Evolutionary conservation across 331 rosid species (phyloP), one percentile per base, ranked within the genome.

Genomic region (Quercus phellos): DNA sequence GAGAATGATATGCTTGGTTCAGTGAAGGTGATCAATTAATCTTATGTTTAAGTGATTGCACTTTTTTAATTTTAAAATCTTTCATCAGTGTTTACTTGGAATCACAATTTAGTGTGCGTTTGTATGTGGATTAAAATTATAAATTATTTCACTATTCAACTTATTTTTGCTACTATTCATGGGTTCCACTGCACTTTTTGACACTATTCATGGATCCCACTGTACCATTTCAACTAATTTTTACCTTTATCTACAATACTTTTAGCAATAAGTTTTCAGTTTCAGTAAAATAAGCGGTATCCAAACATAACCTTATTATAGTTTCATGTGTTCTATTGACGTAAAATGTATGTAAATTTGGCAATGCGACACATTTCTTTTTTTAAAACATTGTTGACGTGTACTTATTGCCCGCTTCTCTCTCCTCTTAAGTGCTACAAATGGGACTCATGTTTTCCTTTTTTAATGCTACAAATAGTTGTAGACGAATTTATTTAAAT

Each of bases 1-100:
- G 99, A 93, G 83, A 93, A 85, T 77, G 99, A 95, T 78, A 90
- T 95, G 96, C 92, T 95, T 73, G 99, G 99, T 68, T 85, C 98
- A 42, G 97, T 95, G 60, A 95, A 95, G 99, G 99, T 95, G 75
- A 90, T 77, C 63, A 67, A 70, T 74, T 69, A 70, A 46, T 63
- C 63, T 74, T 83, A 67, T 53, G 21, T 79, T 67, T 70, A 21
- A 30, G 24, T 53, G 74, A 27, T 80, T 50, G 78, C 70, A 19
- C 30, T 21, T 14, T 4, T 69, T 18, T 0, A 9, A 56, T 51
- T 24, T 17, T 75, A 32, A 17, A 32, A 12, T 43, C 68, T 67
- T 35, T 24, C 74, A 29, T 27, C 22, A 29, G 7, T 21, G 21
- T 22, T 56, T 58, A 27, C 19, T 61, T 74, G 59, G 82, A 73